Evolutionary conservation across 1,284 basidiomycete species (phyloP).

Genomic region (Cryptococcus amylolentus): DNA sequence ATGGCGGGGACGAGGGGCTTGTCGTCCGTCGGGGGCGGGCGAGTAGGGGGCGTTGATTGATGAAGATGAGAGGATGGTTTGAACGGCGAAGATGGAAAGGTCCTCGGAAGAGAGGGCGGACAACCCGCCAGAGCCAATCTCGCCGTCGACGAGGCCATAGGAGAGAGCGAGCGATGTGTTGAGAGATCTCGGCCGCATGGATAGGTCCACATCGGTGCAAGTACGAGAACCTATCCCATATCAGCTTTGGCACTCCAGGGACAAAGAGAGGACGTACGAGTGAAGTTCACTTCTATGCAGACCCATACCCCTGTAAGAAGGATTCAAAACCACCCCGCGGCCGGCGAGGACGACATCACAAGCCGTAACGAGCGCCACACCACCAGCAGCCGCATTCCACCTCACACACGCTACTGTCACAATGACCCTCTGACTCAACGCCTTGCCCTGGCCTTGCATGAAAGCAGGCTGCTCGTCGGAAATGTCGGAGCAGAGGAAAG

Average conservation of each 20-base stretch:
- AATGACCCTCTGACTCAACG: conserved; percentile 48
- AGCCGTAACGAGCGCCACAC: conserved; percentile 52
- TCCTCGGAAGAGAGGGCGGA: conserved; percentile 18
- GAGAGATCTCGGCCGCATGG: conserved; percentile 41
- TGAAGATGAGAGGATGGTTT: conserved; percentile 9
- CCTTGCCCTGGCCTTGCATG: conserved; percentile 25
- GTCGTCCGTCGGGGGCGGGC: conserved; percentile 13
- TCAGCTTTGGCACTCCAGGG: neutral
- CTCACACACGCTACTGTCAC: conserved; percentile 51
- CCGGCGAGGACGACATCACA: conserved; percentile 50
- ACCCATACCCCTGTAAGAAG: conserved; percentile 52
- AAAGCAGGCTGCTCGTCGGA: conserved; percentile 31
- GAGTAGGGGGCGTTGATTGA: conserved; percentile 5
- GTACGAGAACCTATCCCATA: conserved; percentile 38
- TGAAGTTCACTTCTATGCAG: conserved; percentile 52
- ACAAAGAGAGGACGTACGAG: conserved; percentile 29
- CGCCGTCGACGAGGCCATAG: conserved; percentile 43
- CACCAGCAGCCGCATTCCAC: conserved; percentile 53
- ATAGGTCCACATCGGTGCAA: conserved; percentile 45
- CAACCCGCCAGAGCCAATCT: conserved; percentile 22
- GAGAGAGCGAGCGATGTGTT: conserved; percentile 33
- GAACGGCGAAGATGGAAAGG: conserved; percentile 25
- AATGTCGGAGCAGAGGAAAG: conserved; percentile 42
- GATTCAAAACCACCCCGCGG: conserved; percentile 50
- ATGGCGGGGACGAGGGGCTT: conserved; percentile 20